These are phyloP conservation scores for Adansonia rubrostipa DNA, from an alignment of 441 rosid genomes.

Conservation along the genomic window DNA sequence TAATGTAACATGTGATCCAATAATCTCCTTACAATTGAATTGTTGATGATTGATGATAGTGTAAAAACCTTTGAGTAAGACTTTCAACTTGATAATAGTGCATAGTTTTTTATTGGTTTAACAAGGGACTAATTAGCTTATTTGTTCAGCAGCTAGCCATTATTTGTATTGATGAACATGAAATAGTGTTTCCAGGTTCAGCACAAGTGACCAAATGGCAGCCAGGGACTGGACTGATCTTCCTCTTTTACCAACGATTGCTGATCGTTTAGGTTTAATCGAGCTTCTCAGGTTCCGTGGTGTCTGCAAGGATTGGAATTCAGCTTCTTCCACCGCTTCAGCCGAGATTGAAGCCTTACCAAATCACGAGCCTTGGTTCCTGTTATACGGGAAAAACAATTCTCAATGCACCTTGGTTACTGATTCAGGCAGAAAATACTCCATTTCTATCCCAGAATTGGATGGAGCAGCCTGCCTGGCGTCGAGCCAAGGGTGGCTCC, in stretches of 20 bases:
- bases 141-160: too few relatives aligned
- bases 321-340: constrained; percentile 23
- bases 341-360: constrained; percentile 28
- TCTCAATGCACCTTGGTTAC: constrained; percentile 23
- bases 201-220: neutral
- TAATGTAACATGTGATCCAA: neutral
- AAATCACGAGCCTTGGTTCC: constrained; percentile 25
- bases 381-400: constrained; percentile 23
- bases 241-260: constrained; percentile 14
- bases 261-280: neutral
- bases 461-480: constrained; percentile 38
- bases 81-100: too few relatives aligned
- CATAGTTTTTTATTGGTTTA: too few relatives aligned
- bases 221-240: constrained; percentile 6
- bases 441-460: constrained; percentile 20
- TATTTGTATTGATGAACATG: neutral
- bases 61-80: too few relatives aligned
- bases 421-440: constrained; percentile 2
- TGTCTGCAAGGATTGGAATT: constrained; percentile 31
- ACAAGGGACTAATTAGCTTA: too few relatives aligned
- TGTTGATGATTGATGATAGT: neutral
- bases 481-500: constrained; percentile 38
- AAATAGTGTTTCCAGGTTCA: neutral
- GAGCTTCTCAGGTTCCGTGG: neutral
- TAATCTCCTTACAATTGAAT: too few relatives aligned